Evolutionary conservation across 2,329 filamentous ascomycete genomes (phyloP), one percentile per base, ranked within the genome.

Genomic region (Aspergillus texensis): DNA sequence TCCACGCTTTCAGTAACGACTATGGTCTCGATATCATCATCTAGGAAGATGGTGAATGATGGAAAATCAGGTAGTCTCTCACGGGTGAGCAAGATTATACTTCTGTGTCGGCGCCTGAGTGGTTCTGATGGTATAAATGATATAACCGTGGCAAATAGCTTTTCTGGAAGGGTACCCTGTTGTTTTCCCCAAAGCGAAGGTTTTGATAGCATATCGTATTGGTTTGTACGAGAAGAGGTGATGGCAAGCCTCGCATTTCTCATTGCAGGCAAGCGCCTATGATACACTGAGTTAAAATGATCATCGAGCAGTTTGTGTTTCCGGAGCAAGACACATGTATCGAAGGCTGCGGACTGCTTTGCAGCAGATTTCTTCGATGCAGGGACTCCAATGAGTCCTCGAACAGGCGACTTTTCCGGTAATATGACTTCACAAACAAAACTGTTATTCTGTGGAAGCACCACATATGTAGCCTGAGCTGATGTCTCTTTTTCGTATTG

Each of bases 281-380:
- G 83, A 64, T 92, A 91, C 0, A 85, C 86, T 0, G 95, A 92
- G 61, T 92, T 85, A 2, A 98, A 82, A 73, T 93, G 82, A 0
- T 88, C 84, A 72, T 97, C 87, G 6, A 99, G 82, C 64, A 90
- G 88, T 2, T 86, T 85, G 59, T 85, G 84, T 63, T 86, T 82
- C 55, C 89, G 83, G 19, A 99, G 83, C 65, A 88, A 75, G 1
- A 93, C 75, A 72, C 94, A 97, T 57, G 91, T 87, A 71, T 93
- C 87, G 74, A 94, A 98, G 0, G 95, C 94, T 3, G 94, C 94
- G 0, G 94, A 92, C 67, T 92, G 92, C 76, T 95, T 96, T 5
- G 95, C 94, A 21, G 90, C 79, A 34, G 88, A 84, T 76, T 97
- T 98, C 62, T 85, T 91, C 9, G 82, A 75, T 61, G 89, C 87